Conservation (phyloP, 2,329 filamentous ascomycete species). For the Orbilia ellipsospora region DNA sequence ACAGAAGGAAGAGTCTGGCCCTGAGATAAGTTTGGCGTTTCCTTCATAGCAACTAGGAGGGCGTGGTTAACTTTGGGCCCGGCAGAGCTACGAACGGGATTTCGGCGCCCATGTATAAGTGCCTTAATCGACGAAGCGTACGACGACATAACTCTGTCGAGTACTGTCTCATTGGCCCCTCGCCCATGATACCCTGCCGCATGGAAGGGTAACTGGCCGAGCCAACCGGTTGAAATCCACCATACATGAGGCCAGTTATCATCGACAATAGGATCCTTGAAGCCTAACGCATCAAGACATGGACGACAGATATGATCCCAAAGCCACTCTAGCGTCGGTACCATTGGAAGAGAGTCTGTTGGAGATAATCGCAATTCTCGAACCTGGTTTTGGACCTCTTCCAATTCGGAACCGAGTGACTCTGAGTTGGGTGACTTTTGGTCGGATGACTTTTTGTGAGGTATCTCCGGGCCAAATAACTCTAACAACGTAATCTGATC, state of each 20-base stretch:
- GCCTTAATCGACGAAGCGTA: slow-evolving; percentile 29
- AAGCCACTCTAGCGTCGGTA: slow-evolving; percentile 60
- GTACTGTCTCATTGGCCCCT: slow-evolving; percentile 56
- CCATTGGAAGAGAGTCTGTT: neutral
- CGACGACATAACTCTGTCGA: slow-evolving; percentile 55
- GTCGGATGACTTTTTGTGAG: no score
- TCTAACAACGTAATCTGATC: slow-evolving; percentile 7
- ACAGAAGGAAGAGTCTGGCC: slow-evolving; percentile 28
- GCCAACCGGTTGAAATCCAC: slow-evolving; percentile 61
- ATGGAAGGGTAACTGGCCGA: slow-evolving; percentile 61
- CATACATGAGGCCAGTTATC: slow-evolving; percentile 59
- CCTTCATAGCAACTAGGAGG: slow-evolving; percentile 25
- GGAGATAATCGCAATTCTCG: no score
- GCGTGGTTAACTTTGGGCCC: neutral
- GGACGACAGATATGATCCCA: slow-evolving; percentile 59
- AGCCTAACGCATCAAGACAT: slow-evolving; percentile 59
- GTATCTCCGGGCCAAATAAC: slow-evolving; percentile 10
- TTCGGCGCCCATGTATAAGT: slow-evolving; percentile 14
- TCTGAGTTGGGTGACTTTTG: no score
- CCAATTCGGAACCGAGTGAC: no score
- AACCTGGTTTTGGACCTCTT: neutral
- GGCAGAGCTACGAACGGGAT: slow-evolving; percentile 5
- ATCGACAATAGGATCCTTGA: slow-evolving; percentile 43
- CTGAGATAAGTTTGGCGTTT: neutral
- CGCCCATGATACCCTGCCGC: slow-evolving; percentile 61